phyloP scores from a whole-genome alignment of 805 yeast genomes.

The Candida pseudoglaebosa region DNA sequence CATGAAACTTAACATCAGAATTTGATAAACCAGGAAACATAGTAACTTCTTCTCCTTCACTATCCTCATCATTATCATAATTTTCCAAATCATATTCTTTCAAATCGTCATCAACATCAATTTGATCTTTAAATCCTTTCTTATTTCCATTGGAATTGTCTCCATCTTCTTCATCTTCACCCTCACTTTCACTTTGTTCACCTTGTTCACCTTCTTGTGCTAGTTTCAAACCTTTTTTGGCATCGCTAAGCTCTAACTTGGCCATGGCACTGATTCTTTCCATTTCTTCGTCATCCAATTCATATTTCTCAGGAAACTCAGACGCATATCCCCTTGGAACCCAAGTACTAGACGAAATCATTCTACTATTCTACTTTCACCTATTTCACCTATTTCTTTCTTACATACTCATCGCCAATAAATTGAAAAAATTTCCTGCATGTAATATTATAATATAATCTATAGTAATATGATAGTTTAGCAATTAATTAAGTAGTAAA shows the following conservation, averaged over 20 bases:
- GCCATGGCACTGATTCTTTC: constrained; percentile 86
- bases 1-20: constrained; percentile 54
- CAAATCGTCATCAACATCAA: constrained; percentile 75
- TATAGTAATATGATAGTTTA: too few species aligned
- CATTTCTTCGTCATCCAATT: constrained; percentile 88
- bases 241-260: constrained; percentile 73
- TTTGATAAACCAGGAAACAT: constrained; percentile 71
- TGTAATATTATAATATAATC: background rate
- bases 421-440: background rate
- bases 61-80: constrained; percentile 66
- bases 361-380: constrained; percentile 19
- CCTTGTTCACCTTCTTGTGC: constrained; percentile 35
- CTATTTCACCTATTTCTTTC: background rate
- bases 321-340: constrained; percentile 95
- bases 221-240: constrained; percentile 57
- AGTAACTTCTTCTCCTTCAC: constrained; percentile 54
- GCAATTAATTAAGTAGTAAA: too few species aligned
- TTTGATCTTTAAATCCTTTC: constrained; percentile 42
- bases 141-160: constrained; percentile 6
- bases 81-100: constrained; percentile 84
- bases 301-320: constrained; percentile 87
- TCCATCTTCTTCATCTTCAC: constrained; percentile 20
- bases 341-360: constrained; percentile 94
- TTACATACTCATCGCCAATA: constrained; percentile 4
- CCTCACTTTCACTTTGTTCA: constrained; percentile 22